Percentiles rank a stretch among this genome's conserved stretches.
Conservation (phyloP, 306 rosid species). For the Spatholobus suberectus region DNA sequence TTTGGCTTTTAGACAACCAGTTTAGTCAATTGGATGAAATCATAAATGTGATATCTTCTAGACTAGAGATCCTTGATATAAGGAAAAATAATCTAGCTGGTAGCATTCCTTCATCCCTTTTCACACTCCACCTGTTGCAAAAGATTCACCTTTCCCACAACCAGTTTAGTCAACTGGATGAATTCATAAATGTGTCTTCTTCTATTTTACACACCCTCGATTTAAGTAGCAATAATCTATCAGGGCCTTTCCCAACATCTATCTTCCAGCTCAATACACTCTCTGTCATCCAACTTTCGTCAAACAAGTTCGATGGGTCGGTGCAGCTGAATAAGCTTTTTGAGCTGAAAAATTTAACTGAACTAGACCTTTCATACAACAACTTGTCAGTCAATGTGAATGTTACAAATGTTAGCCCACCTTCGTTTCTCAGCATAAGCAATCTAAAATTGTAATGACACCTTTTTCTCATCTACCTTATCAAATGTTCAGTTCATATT, state of each 20-base stretch:
- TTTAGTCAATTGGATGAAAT: neutral
- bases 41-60: no score
- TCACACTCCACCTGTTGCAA: constrained; percentile 30
- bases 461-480: neutral
- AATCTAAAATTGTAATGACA: neutral
- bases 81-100: no score
- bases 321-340: neutral
- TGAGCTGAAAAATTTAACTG: constrained; percentile 31
- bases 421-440: neutral
- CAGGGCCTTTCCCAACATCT: constrained; percentile 48
- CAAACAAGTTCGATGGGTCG: constrained; percentile 55
- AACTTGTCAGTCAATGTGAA: neutral
- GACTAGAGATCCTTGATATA: no score
- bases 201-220: constrained; percentile 39
- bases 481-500: constrained; percentile 9
- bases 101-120: constrained; percentile 42
- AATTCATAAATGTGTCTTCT: neutral
- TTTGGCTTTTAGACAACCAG: neutral
- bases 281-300: constrained; percentile 40
- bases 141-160: constrained; percentile 2
- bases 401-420: neutral
- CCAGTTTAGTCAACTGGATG: constrained; percentile 29
- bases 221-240: constrained; percentile 50
- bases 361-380: constrained; percentile 59
- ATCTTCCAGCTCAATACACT: constrained; percentile 46